Conservation (phyloP, 495 filamentous ascomycete species). For the Lasiosphaeria ovina region DNA sequence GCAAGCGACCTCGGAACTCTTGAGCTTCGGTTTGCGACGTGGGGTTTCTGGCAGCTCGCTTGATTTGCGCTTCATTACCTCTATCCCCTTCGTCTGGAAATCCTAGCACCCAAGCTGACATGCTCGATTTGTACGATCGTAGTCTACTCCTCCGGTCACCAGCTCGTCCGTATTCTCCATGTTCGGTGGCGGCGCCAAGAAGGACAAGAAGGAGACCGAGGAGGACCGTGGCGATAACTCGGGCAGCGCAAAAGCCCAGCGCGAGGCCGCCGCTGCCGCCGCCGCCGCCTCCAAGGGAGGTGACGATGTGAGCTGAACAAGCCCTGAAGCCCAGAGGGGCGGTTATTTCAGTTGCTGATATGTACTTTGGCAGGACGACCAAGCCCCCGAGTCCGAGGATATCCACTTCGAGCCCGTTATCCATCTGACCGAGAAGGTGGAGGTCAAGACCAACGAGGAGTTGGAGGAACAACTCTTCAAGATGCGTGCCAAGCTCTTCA, state of each 20-base stretch:
- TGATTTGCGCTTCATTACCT: background rate
- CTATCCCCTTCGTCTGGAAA: slow-evolving; percentile 1
- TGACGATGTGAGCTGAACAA: slow-evolving; percentile 37
- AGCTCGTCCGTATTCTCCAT: slow-evolving; percentile 77
- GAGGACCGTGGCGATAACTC: slow-evolving; percentile 74
- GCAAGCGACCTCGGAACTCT: background rate
- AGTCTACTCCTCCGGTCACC: slow-evolving; percentile 29
- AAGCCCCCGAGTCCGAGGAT: slow-evolving; percentile 78
- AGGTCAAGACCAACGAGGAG: slow-evolving; percentile 98
- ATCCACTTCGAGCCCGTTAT: slow-evolving; percentile 97
- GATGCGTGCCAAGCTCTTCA: slow-evolving; percentile 99
- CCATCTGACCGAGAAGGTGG: slow-evolving; percentile 90
- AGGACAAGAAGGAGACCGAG: slow-evolving; percentile 72
- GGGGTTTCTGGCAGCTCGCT: too few species aligned
- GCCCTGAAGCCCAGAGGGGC: background rate
- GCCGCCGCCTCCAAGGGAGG: slow-evolving; percentile 37
- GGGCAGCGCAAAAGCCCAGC: slow-evolving; percentile 82
- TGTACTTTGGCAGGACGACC: slow-evolving; percentile 49
- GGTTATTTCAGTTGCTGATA: slow-evolving; percentile 11
- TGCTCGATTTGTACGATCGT: background rate
- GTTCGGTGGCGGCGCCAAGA: slow-evolving; percentile 94
- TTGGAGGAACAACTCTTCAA: slow-evolving; percentile 96
- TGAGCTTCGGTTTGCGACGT: too few species aligned
- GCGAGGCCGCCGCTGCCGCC: slow-evolving; percentile 61
- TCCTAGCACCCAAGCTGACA: background rate